Conservation (phyloP, 192 early-diverging fungal species). For the Coemansia sp. region DNA sequence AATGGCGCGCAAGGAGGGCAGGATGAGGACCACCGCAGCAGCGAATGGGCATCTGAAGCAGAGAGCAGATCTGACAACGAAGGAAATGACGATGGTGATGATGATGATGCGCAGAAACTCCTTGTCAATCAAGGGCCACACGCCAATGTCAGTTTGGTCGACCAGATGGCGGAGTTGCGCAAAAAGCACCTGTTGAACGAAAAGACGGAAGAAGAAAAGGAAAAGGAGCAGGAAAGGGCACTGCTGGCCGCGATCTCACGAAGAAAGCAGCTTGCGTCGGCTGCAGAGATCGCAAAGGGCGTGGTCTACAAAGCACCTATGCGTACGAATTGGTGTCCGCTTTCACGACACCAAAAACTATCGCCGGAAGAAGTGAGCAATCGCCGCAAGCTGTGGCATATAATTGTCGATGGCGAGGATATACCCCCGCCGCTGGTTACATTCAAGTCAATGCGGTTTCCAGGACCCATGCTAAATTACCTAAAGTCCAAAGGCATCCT, state of each 20-base stretch:
- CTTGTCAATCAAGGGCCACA: slow-evolving; percentile 54
- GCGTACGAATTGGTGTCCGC: slow-evolving; percentile 82
- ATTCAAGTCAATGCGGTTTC: slow-evolving; percentile 87
- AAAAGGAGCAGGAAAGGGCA: slow-evolving; percentile 77
- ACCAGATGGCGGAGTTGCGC: slow-evolving; percentile 78
- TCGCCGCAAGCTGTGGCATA: slow-evolving; percentile 83
- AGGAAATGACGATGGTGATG: not conserved
- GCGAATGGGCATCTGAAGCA: slow-evolving; percentile 5
- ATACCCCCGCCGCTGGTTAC: slow-evolving; percentile 80
- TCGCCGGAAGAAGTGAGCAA: slow-evolving; percentile 54
- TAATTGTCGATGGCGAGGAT: slow-evolving; percentile 85
- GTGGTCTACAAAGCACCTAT: slow-evolving; percentile 85
- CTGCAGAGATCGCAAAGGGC: slow-evolving; percentile 83
- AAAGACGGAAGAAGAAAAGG: slow-evolving; percentile 79
- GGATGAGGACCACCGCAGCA: not conserved
- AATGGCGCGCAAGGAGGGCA: not conserved
- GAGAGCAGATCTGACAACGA: slow-evolving; percentile 1
- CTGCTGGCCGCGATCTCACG: slow-evolving; percentile 81
- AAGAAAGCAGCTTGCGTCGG: slow-evolving; percentile 78
- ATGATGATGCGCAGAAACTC: not conserved
- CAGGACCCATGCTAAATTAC: slow-evolving; percentile 72
- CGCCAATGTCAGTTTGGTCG: slow-evolving; percentile 73
- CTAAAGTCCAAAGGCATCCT: slow-evolving; percentile 78
- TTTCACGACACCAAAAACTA: slow-evolving; percentile 66
- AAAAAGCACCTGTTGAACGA: slow-evolving; percentile 60